Conservation (phyloP, 2,329 filamentous ascomycete species). For the Camillea tinctor region DNA sequence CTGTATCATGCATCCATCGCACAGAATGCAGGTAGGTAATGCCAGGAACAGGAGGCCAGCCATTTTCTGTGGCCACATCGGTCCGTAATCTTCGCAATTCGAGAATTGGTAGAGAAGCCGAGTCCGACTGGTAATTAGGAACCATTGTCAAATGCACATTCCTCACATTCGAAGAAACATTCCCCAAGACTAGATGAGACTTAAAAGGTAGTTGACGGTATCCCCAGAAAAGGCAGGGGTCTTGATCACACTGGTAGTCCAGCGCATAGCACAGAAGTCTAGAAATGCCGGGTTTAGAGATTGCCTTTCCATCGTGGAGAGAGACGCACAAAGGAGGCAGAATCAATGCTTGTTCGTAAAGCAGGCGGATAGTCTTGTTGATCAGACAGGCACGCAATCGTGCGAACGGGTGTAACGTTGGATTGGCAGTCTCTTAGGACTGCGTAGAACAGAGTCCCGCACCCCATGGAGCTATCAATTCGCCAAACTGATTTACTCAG, state of each 20-base stretch:
- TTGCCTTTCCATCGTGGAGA: neutral
- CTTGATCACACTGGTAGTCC: neutral
- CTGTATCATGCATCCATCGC: neutral
- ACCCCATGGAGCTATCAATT: neutral
- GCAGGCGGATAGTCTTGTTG: neutral
- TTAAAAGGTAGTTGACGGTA: neutral
- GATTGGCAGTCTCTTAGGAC: neutral
- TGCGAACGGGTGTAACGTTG: neutral
- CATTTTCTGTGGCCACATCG: neutral
- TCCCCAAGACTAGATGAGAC: neutral
- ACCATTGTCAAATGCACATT: neutral
- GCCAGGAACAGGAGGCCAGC: neutral
- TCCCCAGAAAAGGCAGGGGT: neutral
- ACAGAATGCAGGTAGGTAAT: neutral
- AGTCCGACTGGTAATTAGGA: neutral
- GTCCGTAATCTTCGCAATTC: neutral
- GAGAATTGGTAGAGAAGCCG: neutral
- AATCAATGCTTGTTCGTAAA: neutral
- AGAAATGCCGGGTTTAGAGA: neutral
- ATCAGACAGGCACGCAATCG: neutral
- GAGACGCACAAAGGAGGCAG: neutral
- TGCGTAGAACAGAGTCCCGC: neutral
- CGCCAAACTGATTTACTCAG: neutral
- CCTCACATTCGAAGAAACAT: neutral
- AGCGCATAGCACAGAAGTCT: neutral